Evolutionary conservation across 176 grass and related monocot genomes (phyloP), one percentile per base, ranked within the genome.

Genomic region (Oryza meridionalis): DNA sequence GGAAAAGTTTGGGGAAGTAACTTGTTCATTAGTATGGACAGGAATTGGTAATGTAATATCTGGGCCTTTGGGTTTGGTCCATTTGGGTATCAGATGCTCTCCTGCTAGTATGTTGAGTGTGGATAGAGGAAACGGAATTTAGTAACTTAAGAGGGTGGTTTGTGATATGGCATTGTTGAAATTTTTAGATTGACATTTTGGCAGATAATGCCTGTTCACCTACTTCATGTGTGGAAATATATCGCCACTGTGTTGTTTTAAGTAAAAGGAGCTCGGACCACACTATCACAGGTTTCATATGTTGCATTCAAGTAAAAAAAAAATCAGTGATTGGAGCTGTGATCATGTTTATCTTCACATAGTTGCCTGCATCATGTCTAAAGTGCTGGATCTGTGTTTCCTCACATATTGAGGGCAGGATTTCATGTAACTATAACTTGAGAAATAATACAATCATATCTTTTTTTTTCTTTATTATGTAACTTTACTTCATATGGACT

Each of bases 351-450:
- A 40, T 77, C 45, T 61, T 32, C 67, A 44, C 1, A 24, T 68
- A 32, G 22, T 32, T 77, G 35, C 17, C 16, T 33, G 9, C 21
- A 14, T 21, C 59, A 2, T 70, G 7, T 59, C 19, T 70, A 19
- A 38, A 49, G 26, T 44, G 26, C 38, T 12, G 3, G 27, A 49
- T 65, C 1, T 65, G 40, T 81, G 43, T 25, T 33, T 72, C 3
- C 9, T 19, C 27, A 14, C 76, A 42, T 42, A 53, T 84, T 26
- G 68, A 47, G 46, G 77, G 25, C 45, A 84, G 50, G 25, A 43
- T 9, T 76, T 84, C 62, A 45, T 29, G 19, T 37, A 19, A 50
- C 0, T 27, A 9, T 76, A 12, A 42, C 29, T 10, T 37, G 3
- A 12, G 2, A 7, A 38, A n/a, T 84, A 65, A 59, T 15, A 17